Base-by-base conservation (phyloP, 768 basidiomycete species). In the Leccinellum rugosiceps region DNA sequence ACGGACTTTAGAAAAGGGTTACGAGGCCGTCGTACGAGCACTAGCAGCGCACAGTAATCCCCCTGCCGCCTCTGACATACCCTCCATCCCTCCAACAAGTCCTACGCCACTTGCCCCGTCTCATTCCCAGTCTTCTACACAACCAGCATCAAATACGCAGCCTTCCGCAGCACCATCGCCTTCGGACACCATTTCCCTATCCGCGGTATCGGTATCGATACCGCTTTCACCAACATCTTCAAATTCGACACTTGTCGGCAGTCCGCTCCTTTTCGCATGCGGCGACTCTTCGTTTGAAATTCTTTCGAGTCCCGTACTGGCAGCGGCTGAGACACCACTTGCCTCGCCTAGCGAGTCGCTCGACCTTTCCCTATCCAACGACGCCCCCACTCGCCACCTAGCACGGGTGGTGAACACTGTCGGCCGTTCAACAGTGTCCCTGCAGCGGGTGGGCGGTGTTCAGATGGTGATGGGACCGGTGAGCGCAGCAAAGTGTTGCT, bases 371-470 rank as follows among this genome's bases (percentile, higher is more conserved):
- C 72, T 64, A 71, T 68, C 63, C 50, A 64, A 60, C 47, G 56
- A 72, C 71, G 79, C 86, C 71, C 75, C 88, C 86, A 89, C 92
- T 94, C 85, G 92, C 92, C 92, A 94, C 87, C 87, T 89, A 88
- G 92, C 92, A 94, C 92, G 92, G 92, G 88, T 94, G 92, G 92
- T 83, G 92, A 86, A 81, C 84, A 82, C 81, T 78, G 80, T 65
- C 63, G 72, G 63, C 61, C 64, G 70, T 75, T 69, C 80, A 67
- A 75, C 80, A 80, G 80, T 84, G 86, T 79, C 92, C 92, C 89
- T 86, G 92, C 92, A 94, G 92, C 92, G 91, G 92, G 91, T 90
- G 88, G 86, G 76, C 76, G 57, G 72, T 68, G 68, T 54, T 65
- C 68, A 66, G 63, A 65, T 70, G 66, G 58, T 69, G 59, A 72